Conservation (phyloP, 2,329 filamentous ascomycete genomes). For the Aspergillus jensenii region DNA sequence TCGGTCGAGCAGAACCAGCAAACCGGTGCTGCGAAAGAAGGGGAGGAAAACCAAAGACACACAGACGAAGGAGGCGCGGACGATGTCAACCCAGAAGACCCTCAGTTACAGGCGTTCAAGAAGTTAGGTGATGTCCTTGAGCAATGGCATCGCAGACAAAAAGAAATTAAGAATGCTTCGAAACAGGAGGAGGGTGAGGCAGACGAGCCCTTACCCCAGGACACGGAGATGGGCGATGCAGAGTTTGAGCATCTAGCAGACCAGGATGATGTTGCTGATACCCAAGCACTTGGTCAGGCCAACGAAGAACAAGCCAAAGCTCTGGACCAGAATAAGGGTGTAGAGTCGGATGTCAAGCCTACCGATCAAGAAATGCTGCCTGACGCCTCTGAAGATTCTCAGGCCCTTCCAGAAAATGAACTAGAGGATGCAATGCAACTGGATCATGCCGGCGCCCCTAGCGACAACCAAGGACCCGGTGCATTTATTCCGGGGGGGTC, state of each 20-base stretch:
- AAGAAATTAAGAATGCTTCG: conserved; percentile 69
- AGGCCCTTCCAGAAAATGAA: conserved; percentile 44
- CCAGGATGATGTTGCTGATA: conserved; percentile 77
- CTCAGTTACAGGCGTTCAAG: conserved; percentile 74
- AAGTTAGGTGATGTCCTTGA: conserved; percentile 92
- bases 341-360: conserved; percentile 64
- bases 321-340: conserved; percentile 84
- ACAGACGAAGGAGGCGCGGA: conserved; percentile 38
- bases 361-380: conserved; percentile 60
- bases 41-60: conserved; percentile 38
- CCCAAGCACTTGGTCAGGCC: conserved; percentile 86
- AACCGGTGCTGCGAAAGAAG: conserved; percentile 41
- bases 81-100: conserved; percentile 36
- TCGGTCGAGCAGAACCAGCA: conserved; percentile 49
- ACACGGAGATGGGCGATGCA: conserved; percentile 71
- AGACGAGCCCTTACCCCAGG: conserved; percentile 53
- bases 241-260: conserved; percentile 93
- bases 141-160: conserved; percentile 85
- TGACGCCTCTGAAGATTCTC: conserved; percentile 45
- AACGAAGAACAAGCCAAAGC: conserved; percentile 82
- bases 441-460: conserved; percentile 34
- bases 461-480: conserved; percentile 41
- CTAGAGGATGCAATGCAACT: conserved; percentile 49
- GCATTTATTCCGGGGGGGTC: conserved; percentile 57
- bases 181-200: conserved; percentile 52